Percentiles rank a stretch among this genome's conserved stretches.
Evolutionary conservation across 345 rosid species (phyloP).

Genomic region (Garcia nutans): DNA sequence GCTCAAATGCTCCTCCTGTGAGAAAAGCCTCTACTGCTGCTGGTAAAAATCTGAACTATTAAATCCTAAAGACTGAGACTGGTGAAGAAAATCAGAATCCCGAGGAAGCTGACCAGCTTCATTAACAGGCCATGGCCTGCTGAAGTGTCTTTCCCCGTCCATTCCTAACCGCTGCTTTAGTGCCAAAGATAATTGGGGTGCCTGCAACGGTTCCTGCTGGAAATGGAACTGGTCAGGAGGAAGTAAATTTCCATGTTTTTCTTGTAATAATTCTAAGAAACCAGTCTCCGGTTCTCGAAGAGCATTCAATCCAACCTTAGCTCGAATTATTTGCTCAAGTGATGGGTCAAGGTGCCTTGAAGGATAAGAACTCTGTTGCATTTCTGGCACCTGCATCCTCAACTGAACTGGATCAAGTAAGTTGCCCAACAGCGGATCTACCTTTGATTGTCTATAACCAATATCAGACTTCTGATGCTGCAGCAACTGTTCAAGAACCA

Average conservation of each 20-base stretch:
- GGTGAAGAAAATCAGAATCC: conserved; percentile 19
- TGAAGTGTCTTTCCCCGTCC: conserved; percentile 29
- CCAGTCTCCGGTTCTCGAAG: conserved; percentile 29
- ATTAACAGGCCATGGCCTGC: conserved; percentile 29
- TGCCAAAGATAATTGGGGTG: conserved; percentile 35
- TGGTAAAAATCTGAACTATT: conserved; percentile 31
- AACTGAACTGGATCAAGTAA: conserved; percentile 30
- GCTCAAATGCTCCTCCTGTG: conserved; percentile 29
- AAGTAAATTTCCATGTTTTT: conserved; percentile 29
- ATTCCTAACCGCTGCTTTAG: conserved; percentile 34
- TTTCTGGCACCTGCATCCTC: conserved; percentile 32
- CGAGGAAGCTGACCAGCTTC: conserved; percentile 29
- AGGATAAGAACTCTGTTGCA: conserved; percentile 30
- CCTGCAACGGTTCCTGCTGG: conserved; percentile 40
- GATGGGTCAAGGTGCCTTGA: conserved; percentile 35
- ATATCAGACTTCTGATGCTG: conserved; percentile 38
- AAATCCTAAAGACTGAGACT: conserved; percentile 31
- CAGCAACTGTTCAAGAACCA: conserved; percentile 30
- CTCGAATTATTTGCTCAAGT: conserved; percentile 42
- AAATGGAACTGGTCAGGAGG: conserved; percentile 34
- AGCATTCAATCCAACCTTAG: conserved; percentile 31
- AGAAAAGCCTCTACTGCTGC: conserved; percentile 28
- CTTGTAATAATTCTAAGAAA: conserved; percentile 32
- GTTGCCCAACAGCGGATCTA: conserved; percentile 33
- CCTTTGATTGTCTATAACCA: conserved; percentile 27